Evolutionary conservation across 352 stramenopile species (phyloP), one percentile per base, ranked within the genome.

Genomic region (Globisporangium lucens): DNA sequence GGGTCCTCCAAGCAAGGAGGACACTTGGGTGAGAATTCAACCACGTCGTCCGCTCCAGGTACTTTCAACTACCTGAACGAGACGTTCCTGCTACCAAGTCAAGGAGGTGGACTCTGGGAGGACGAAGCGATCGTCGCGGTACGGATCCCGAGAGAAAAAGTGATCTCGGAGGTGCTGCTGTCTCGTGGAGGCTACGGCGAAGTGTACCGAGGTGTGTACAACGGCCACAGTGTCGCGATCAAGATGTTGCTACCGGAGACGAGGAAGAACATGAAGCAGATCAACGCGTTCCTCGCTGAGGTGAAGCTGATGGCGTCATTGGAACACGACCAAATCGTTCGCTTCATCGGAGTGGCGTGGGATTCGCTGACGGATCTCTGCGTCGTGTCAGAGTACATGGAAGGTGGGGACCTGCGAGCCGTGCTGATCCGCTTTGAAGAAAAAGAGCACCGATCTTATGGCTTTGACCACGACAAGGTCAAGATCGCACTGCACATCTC

Each of bases 231-330:
- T 0, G 78, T 89, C 15, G 75, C 73, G 0, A 79, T 89, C 65
- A 87, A 89, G 69, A 78, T 22, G 17, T 38, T 79, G 3, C 36
- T 85, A 7, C 74, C 68, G 0, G 75, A 78, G 52, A 67, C 63
- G 9, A 61, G 70, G 36, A 73, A 75, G 33, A 73, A 74, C 5
- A 41, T 78, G 0, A 38, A 52, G 5, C 68, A 80, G 15, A 75
- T 80, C 71, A 73, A 75, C n/a, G 55, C 61, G 13, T 85, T 89
- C 51, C 56, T 86, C 35, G 61, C 56, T 1, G 76, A 86, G 60
- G 72, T 83, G 53, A 79, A 83, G 63, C 52, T 89, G 12, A 76
- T 83, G 73, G 67, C 76, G 2, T 49, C 53, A 0, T 22, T 89
- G 20, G 69, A 85, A 10, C 76, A 85, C 55, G 60, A 67, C 5